Conservation (phyloP, 192 early-diverging fungal genomes). For the Gamsiella multidivaricata region DNA sequence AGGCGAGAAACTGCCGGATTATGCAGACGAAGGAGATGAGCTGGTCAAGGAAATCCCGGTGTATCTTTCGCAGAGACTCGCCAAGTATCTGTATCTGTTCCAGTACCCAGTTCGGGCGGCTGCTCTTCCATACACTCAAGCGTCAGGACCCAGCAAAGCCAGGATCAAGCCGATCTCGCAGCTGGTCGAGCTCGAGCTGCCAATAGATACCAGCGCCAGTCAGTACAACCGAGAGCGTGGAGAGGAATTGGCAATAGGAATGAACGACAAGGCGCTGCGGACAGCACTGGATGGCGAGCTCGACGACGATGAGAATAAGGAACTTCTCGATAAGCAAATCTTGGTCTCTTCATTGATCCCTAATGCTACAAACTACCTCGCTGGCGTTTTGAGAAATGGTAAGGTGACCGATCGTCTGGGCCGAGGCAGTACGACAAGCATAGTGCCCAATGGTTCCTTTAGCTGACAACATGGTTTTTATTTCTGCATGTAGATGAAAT, state of each 20-base stretch:
- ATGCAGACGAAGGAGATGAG: slow-evolving; percentile 68
- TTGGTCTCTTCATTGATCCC: slow-evolving; percentile 83
- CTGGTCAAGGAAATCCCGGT: slow-evolving; percentile 83
- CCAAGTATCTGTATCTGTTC: slow-evolving; percentile 78
- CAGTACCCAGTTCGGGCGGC: slow-evolving; percentile 83
- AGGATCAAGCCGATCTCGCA: slow-evolving; percentile 88
- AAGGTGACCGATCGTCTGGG: slow-evolving; percentile 1
- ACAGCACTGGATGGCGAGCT: slow-evolving; percentile 67
- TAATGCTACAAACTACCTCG: slow-evolving; percentile 81
- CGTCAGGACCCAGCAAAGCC: slow-evolving; percentile 64
- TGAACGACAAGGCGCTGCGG: slow-evolving; percentile 76
- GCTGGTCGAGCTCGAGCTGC: slow-evolving; percentile 86
- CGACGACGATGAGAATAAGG: slow-evolving; percentile 56
- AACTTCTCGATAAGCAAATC: slow-evolving; percentile 85
- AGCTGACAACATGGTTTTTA: not conserved
- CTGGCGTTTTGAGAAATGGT: slow-evolving; percentile 82
- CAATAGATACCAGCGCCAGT: slow-evolving; percentile 74
- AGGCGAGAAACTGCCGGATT: slow-evolving; percentile 34
- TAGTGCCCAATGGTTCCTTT: not conserved
- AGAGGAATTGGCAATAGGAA: slow-evolving; percentile 77
- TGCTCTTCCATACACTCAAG: slow-evolving; percentile 55
- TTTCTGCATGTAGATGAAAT: slow-evolving; percentile 72
- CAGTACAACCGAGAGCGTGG: slow-evolving; percentile 86
- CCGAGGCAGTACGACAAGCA: not conserved
- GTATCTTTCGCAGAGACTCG: slow-evolving; percentile 76